These are phyloP conservation scores for Phlyctochytrium arcticum DNA, from an alignment of 192 early-diverging fungal species.

Conservation along the genomic window DNA sequence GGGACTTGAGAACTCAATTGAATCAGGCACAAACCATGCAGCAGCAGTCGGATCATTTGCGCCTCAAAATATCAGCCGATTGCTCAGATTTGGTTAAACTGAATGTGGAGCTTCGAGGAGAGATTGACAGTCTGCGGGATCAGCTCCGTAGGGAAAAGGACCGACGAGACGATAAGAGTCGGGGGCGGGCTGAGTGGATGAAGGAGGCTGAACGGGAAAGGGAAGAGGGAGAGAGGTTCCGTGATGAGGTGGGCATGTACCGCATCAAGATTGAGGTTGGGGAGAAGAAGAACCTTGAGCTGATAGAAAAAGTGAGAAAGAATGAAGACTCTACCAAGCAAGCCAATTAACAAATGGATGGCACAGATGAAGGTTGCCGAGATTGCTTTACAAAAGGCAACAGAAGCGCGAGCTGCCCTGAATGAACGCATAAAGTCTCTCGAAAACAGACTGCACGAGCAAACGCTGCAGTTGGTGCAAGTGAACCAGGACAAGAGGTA, in stretches of 20 bases:
- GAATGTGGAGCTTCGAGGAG: constrained; percentile 27
- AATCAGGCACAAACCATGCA: neutral
- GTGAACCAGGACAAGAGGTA: constrained; percentile 44
- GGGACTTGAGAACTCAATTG: no score
- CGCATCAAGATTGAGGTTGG: constrained; percentile 37
- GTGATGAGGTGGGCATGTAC: constrained; percentile 37
- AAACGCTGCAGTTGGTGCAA: constrained; percentile 33
- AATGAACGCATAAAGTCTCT: constrained; percentile 33
- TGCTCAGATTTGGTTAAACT: constrained; percentile 35
- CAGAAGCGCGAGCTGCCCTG: constrained; percentile 31
- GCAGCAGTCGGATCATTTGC: constrained; percentile 37
- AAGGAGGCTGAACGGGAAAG: constrained; percentile 25
- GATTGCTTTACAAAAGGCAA: constrained; percentile 6
- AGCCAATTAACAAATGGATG: no score
- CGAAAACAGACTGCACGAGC: constrained; percentile 14
- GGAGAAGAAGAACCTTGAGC: constrained; percentile 32
- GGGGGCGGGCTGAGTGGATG: constrained; percentile 22
- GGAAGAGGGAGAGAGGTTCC: constrained; percentile 21
- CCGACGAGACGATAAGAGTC: constrained; percentile 18
- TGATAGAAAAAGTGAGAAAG: constrained; percentile 22
- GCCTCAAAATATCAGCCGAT: constrained; percentile 29
- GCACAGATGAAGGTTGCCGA: constrained; percentile 1
- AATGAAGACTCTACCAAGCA: no score
- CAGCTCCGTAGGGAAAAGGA: constrained; percentile 1
- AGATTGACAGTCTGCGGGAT: constrained; percentile 34